Percentiles rank a stretch among this genome's conserved stretches.
phyloP scores from a whole-genome alignment of 768 basidiomycete species.

The Rhizopogon salebrosus region DNA sequence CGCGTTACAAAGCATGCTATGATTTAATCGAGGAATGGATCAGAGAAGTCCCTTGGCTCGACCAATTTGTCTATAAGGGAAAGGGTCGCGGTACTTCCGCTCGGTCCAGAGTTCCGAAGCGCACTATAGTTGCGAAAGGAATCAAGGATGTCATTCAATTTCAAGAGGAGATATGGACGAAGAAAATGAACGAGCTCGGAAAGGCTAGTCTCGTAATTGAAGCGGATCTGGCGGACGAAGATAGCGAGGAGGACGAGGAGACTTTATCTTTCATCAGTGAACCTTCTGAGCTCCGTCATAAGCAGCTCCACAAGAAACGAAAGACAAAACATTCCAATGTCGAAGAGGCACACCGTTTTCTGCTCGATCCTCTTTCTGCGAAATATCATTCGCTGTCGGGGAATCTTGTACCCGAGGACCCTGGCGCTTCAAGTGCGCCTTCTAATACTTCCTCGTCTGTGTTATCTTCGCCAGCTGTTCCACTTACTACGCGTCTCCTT shows the following conservation, averaged over 20 bases:
- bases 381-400: neutral
- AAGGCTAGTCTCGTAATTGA: conserved; percentile 37
- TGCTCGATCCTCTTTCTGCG: conserved; percentile 49
- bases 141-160: conserved; percentile 67
- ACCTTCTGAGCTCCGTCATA: neutral
- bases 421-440: neutral
- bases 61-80: conserved; percentile 41
- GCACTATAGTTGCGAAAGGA: conserved; percentile 61
- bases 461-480: conserved; percentile 43
- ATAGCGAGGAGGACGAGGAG: conserved; percentile 25
- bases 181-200: conserved; percentile 30
- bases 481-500: conserved; percentile 41
- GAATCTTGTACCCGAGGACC: neutral
- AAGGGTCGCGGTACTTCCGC: conserved; percentile 31
- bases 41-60: conserved; percentile 69
- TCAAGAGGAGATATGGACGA: conserved; percentile 55
- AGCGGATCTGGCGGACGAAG: conserved; percentile 23
- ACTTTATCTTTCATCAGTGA: neutral
- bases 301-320: conserved; percentile 25
- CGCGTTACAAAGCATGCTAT: conserved; percentile 63
- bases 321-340: conserved; percentile 29
- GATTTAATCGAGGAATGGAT: conserved; percentile 57
- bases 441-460: conserved; percentile 6
- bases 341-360: conserved; percentile 45
- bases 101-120: conserved; percentile 56